These are phyloP conservation scores for Diaporthe helianthi DNA, from an alignment of 2,329 filamentous ascomycete genomes.

Conservation along the genomic window DNA sequence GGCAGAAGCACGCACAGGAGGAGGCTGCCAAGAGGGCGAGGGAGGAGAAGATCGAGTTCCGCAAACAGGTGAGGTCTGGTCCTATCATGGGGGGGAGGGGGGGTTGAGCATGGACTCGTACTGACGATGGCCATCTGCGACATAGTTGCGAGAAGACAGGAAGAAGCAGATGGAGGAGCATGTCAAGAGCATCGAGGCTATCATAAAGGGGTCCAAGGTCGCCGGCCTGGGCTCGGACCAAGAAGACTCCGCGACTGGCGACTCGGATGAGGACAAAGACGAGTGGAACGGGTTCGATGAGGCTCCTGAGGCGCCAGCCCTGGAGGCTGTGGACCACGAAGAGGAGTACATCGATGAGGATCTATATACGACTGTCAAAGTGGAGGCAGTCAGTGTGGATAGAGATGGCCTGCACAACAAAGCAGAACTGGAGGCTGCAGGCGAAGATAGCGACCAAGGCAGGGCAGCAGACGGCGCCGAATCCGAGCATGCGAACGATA, in stretches of 20 bases:
- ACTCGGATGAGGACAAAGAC: slow-evolving; percentile 53
- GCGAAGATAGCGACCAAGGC: slow-evolving; percentile 46
- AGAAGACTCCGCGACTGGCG: slow-evolving; percentile 45
- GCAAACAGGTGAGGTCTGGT: slow-evolving; percentile 71
- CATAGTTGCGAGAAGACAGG: slow-evolving; percentile 81
- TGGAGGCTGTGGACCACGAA: slow-evolving; percentile 73
- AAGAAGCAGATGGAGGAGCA: slow-evolving; percentile 83
- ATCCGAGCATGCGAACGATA: slow-evolving; percentile 40
- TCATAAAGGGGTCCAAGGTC: slow-evolving; percentile 69
- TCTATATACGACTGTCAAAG: slow-evolving; percentile 91
- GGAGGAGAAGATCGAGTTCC: slow-evolving; percentile 75
- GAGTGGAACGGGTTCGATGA: slow-evolving; percentile 74
- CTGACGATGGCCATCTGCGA: not conserved
- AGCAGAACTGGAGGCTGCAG: slow-evolving; percentile 46
- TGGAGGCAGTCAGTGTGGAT: slow-evolving; percentile 85
- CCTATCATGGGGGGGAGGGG: no score
- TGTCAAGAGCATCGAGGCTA: slow-evolving; percentile 75
- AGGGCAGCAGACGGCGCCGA: slow-evolving; percentile 42
- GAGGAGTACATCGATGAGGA: slow-evolving; percentile 98
- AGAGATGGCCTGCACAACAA: slow-evolving; percentile 73
- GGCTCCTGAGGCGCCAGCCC: slow-evolving; percentile 45
- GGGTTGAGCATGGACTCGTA: not conserved
- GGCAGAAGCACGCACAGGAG: slow-evolving; percentile 85
- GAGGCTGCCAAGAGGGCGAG: slow-evolving; percentile 77
- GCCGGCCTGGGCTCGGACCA: slow-evolving; percentile 50